Percentiles rank a stretch among this genome's conserved stretches.
These are phyloP conservation scores for Trichosporon faecale DNA, from an alignment of 1,284 basidiomycete genomes.

Conservation along the genomic window DNA sequence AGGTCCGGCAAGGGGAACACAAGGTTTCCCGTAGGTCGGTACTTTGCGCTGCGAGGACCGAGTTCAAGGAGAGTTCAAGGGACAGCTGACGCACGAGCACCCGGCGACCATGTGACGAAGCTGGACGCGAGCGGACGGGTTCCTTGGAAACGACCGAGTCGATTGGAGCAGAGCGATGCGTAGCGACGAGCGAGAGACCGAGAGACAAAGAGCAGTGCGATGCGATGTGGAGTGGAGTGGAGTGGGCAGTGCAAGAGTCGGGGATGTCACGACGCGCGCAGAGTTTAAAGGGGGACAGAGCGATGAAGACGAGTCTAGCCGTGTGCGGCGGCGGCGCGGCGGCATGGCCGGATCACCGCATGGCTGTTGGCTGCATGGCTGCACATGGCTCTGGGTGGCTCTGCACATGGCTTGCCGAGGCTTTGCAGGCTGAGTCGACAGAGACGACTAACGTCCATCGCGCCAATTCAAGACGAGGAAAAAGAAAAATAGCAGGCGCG, in stretches of 20 bases:
- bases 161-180: neutral
- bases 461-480: neutral
- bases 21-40: neutral
- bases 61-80: conserved; percentile 4
- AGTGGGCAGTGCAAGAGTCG: no score
- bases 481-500: conserved; percentile 9
- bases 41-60: neutral
- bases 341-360: neutral
- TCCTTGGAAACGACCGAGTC: neutral
- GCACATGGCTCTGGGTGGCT: neutral
- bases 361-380: neutral
- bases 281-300: neutral
- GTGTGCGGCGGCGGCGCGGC: neutral
- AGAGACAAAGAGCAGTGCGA: neutral
- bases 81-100: neutral
- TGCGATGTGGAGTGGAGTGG: no score
- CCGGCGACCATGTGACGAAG: neutral
- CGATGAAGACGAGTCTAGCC: neutral
- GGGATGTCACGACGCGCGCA: neutral
- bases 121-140: neutral
- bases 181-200: neutral
- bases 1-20: neutral
- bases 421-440: neutral
- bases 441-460: neutral
- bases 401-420: neutral